Base-by-base conservation (phyloP, 257 asterid genomes). In the Penstemon davidsonii region DNA sequence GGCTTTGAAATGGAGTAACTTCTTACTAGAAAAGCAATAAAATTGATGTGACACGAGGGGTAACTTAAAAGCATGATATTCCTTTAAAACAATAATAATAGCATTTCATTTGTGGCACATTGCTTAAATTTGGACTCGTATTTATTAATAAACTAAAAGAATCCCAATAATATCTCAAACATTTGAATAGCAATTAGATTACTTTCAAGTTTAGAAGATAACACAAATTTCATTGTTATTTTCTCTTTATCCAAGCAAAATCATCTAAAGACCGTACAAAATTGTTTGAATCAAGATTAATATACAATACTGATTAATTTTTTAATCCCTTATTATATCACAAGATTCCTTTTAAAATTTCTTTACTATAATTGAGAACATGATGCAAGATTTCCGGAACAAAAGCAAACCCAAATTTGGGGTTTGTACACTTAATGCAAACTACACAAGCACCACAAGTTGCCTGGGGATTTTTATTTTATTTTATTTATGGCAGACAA, bases 11-110 rank as follows among this genome's bases (percentile, higher is more conserved):
- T 7, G 47, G 63, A 58, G 18, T 15, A 8, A 3, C 54, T 49
- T 49, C 40, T 59, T 57, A 38, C 40, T 39, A 59, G 49, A 38
- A 50, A 59, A 59, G 64, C 42, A 59, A 59, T 47, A 59, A 42
- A 15, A 39, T 59, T 59, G 64, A 59, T 59, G 64, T 59, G 64
- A 59, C 49, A 4, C 12, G 4, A 43, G 3, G 49, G 64, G 47
- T 59, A 59, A 39, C 64, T 59, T 59, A 6, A 39, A 59, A 9
- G 43, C 10, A 59, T 8, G 45, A 38, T 58, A 5, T 40, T 59
- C 49, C 64, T 59, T 59, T 38, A 59, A 25, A 25, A 25, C 33
- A 25, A 25, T 2, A 39, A 39, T 39, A 38, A 4, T 47, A 12
- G 37, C 64, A 39, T 49, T 49, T 49, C 54, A 49, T 49, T 49